These are phyloP conservation scores for Helotiales sp. DNA, from an alignment of 2,329 filamentous ascomycete genomes.

Conservation along the genomic window DNA sequence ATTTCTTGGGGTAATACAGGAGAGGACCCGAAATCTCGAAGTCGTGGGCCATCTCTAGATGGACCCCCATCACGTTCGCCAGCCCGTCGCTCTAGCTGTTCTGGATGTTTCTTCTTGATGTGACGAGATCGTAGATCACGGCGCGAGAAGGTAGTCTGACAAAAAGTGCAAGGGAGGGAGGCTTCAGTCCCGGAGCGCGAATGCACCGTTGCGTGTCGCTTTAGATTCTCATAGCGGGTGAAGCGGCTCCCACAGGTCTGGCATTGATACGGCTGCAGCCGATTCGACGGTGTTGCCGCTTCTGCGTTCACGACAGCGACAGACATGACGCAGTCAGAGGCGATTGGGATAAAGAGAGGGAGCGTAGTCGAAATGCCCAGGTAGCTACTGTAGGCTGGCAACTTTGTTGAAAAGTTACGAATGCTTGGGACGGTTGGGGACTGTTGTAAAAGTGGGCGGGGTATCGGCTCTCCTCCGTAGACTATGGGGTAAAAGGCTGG, in stretches of 20 bases:
- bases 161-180: conserved; percentile 46
- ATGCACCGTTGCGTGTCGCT: conserved; percentile 49
- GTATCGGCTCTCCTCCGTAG: background rate
- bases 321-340: conserved; percentile 9
- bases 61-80: background rate
- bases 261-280: conserved; percentile 49
- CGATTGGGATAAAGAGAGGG: background rate
- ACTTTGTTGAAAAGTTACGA: too few species aligned
- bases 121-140: conserved; percentile 48
- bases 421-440: background rate
- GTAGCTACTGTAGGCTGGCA: too few species aligned
- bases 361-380: background rate
- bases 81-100: conserved; percentile 28
- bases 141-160: conserved; percentile 48
- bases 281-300: conserved; percentile 1
- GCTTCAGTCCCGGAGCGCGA: conserved; percentile 41
- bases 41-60: background rate
- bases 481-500: background rate
- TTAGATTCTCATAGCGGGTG: conserved; percentile 49
- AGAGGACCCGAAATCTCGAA: background rate
- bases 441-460: background rate
- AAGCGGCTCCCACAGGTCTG: conserved; percentile 47
- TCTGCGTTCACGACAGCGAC: conserved; percentile 10
- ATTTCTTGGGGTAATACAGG: background rate
- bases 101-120: conserved; percentile 49